A percentile compares a stretch with the other conserved stretches of the same genome.
phyloP scores from a whole-genome alignment of 2,329 filamentous ascomycete genomes.

The Colletotrichum liriopes region DNA sequence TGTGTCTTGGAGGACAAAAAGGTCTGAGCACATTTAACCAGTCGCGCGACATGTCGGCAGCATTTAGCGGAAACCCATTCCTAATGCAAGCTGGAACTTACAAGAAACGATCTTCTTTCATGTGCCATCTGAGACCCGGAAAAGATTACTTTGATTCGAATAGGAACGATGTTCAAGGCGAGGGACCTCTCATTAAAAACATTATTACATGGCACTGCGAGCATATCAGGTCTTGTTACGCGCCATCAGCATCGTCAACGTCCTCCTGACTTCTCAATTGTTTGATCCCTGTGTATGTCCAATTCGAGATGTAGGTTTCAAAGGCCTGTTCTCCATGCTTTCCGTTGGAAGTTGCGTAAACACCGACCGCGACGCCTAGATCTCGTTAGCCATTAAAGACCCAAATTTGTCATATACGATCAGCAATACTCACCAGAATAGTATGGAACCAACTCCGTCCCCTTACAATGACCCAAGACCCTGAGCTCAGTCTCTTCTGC shows the following conservation, averaged over 20 bases:
- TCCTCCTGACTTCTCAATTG: conserved; percentile 33
- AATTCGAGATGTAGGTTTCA: conserved; percentile 39
- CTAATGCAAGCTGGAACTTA: neutral
- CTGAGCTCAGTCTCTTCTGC: neutral
- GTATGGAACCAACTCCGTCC: conserved; percentile 41
- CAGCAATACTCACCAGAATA: conserved; percentile 37
- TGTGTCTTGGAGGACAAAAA: neutral
- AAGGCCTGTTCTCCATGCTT: conserved; percentile 43
- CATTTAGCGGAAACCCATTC: neutral
- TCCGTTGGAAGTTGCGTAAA: conserved; percentile 38
- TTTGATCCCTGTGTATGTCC: conserved; percentile 20
- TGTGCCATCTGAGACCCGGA: neutral
- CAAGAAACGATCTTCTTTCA: neutral
- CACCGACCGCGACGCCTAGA: conserved; percentile 27
- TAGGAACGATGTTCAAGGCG: neutral
- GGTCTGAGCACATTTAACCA: neutral
- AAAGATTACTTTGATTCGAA: too few species aligned
- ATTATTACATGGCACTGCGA: neutral
- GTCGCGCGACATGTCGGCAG: neutral
- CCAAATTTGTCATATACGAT: conserved; percentile 41
- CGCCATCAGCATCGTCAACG: conserved; percentile 4
- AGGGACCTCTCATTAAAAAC: neutral
- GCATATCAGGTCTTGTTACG: neutral
- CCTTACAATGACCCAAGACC: conserved; percentile 40
- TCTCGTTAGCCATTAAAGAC: neutral